phyloP scores from a whole-genome alignment of 2,329 filamentous ascomycete species.

The Epichloe gansuensis region DNA sequence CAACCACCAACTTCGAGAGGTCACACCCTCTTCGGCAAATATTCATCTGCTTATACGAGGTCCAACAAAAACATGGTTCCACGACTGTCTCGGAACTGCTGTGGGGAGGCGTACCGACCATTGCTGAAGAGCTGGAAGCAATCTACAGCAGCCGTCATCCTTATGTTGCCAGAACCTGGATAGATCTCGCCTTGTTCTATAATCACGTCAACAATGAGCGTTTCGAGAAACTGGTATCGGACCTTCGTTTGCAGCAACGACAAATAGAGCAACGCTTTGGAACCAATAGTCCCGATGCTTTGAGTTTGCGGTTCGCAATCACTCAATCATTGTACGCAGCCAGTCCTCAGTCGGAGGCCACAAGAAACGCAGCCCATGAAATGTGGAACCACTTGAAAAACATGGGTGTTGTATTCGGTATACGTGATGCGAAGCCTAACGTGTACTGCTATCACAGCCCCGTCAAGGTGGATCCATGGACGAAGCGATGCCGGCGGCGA shows the following conservation, averaged over 20 bases:
- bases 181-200: conserved; percentile 28
- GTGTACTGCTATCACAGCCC: conserved; percentile 31
- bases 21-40: conserved; percentile 30
- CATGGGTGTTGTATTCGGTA: conserved; percentile 22
- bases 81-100: conserved; percentile 29
- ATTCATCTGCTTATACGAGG: conserved; percentile 29
- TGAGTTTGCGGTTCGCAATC: conserved; percentile 28
- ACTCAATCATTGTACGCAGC: conserved; percentile 25
- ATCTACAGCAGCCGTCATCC: conserved; percentile 31
- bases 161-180: conserved; percentile 29
- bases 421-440: conserved; percentile 25
- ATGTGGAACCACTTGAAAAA: conserved; percentile 25
- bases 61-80: conserved; percentile 32
- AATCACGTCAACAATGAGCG: conserved; percentile 24
- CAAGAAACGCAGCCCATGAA: conserved; percentile 24
- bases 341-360: conserved; percentile 20
- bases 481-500: conserved; percentile 28
- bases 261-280: conserved; percentile 24
- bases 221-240: conserved; percentile 23
- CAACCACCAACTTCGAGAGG: conserved; percentile 29
- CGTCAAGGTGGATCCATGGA: conserved; percentile 31
- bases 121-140: conserved; percentile 31
- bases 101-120: conserved; percentile 27
- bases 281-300: conserved; percentile 20
- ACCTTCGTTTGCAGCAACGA: conserved; percentile 23